phyloP scores from a whole-genome alignment of 1,139 yeast genomes.

The Scheffersomyces parashehatae region DNA sequence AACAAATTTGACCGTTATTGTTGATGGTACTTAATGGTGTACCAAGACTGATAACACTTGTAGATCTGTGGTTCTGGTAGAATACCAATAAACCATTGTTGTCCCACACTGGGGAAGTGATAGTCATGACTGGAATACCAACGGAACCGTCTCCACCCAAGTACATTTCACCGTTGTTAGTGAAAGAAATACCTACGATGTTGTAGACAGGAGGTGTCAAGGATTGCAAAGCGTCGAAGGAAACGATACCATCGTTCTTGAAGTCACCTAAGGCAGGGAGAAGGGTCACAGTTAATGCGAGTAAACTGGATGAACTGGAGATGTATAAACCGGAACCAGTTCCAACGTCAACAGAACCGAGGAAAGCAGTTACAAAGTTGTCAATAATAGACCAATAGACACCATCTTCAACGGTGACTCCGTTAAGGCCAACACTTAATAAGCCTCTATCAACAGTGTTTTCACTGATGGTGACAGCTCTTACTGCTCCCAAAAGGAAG shows the following conservation, averaged over 20 bases:
- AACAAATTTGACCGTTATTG: conserved; percentile 34
- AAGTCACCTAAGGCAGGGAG: conserved; percentile 6
- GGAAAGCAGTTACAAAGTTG: conserved; percentile 23
- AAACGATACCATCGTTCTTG: conserved; percentile 11
- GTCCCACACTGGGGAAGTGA: conserved; percentile 21
- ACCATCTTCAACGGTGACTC: conserved; percentile 14
- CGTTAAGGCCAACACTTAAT: conserved; percentile 7
- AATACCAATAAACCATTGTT: conserved; percentile 29
- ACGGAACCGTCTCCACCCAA: conserved; percentile 10
- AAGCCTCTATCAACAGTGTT: conserved; percentile 11
- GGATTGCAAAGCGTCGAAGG: conserved; percentile 11
- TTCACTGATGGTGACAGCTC: not conserved
- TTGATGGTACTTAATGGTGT: conserved; percentile 16
- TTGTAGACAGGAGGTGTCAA: conserved; percentile 8
- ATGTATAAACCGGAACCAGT: conserved; percentile 28
- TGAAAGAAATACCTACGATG: conserved; percentile 10
- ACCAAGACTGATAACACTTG: conserved; percentile 24
- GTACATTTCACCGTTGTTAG: conserved; percentile 12
- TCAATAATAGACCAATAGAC: conserved; percentile 36
- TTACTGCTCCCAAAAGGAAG: not conserved
- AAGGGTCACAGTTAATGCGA: conserved; percentile 11
- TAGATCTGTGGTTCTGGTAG: conserved; percentile 18
- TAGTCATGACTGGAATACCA: conserved; percentile 12
- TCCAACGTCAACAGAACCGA: conserved; percentile 22
- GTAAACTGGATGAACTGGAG: conserved; percentile 6